Conservation (phyloP, 83 land plant species). For the Picea abies region DNA sequence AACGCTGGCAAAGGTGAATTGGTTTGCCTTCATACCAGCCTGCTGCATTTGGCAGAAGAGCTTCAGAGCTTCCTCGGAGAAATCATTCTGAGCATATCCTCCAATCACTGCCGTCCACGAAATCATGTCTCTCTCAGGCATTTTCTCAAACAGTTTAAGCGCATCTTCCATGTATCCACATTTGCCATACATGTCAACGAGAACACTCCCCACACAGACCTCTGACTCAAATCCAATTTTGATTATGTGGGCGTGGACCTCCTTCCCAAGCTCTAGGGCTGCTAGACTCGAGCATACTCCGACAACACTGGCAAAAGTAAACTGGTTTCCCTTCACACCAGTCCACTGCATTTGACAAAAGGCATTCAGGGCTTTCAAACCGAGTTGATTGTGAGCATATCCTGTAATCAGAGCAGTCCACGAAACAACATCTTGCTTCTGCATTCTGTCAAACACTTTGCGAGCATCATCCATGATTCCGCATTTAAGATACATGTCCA, state of each 20-base stretch:
- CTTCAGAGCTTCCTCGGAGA: conserved; percentile 14
- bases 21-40: conserved; percentile 24
- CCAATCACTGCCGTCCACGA: conserved; percentile 45
- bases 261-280: conserved; percentile 1
- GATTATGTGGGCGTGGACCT: conserved; percentile 35
- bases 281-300: not conserved
- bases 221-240: conserved; percentile 33
- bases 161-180: conserved; percentile 25
- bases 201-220: conserved; percentile 36
- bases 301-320: too few species aligned
- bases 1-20: conserved; percentile 26
- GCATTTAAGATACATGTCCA: too few species aligned
- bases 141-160: conserved; percentile 22
- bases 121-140: conserved; percentile 32
- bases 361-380: too few species aligned
- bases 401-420: too few species aligned
- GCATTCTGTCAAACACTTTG: too few species aligned
- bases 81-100: conserved; percentile 32
- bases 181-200: conserved; percentile 30
- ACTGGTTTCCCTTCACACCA: too few species aligned
- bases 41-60: conserved; percentile 26
- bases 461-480: too few species aligned
- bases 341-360: too few species aligned
- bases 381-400: too few species aligned
- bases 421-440: too few species aligned